Evolutionary conservation across 306 rosid genomes (phyloP).

Genomic region (Delonix regia): DNA sequence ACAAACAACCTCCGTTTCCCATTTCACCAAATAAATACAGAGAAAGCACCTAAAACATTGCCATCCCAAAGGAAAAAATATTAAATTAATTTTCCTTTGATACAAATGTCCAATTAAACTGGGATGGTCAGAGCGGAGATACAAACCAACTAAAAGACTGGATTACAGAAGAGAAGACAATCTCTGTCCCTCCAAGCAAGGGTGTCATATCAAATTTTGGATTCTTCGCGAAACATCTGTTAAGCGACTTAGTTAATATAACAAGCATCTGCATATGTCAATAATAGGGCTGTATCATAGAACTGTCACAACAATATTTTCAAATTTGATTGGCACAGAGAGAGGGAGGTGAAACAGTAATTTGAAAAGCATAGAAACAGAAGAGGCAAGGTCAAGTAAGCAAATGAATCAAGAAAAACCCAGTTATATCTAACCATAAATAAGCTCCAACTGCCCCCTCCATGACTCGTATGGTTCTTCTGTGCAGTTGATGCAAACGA

Average conservation of each 20-base stretch:
- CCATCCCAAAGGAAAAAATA: slow-evolving; percentile 8
- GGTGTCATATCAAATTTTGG: slow-evolving; percentile 98
- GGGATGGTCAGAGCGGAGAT: slow-evolving; percentile 45
- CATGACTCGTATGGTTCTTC: slow-evolving; percentile 91
- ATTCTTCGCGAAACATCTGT: slow-evolving; percentile 94
- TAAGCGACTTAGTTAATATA: slow-evolving; percentile 88
- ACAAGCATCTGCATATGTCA: slow-evolving; percentile 83
- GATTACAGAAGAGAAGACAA: slow-evolving; percentile 92
- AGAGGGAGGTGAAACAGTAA: background rate
- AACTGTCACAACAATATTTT: slow-evolving; percentile 28
- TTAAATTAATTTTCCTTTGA: slow-evolving; percentile 6
- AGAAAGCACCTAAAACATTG: slow-evolving; percentile 12
- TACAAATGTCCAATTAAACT: background rate
- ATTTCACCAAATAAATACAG: slow-evolving; percentile 12
- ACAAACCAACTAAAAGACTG: slow-evolving; percentile 92
- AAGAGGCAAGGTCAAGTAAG: slow-evolving; percentile 25
- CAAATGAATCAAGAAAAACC: slow-evolving; percentile 25
- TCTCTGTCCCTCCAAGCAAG: slow-evolving; percentile 97
- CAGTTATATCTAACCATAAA: slow-evolving; percentile 85
- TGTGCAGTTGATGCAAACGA: slow-evolving; percentile 95
- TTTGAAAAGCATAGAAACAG: slow-evolving; percentile 21
- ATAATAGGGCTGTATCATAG: slow-evolving; percentile 35
- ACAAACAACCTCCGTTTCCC: slow-evolving; percentile 5
- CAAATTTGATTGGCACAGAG: slow-evolving; percentile 14
- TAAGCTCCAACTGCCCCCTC: slow-evolving; percentile 82